phyloP scores from a whole-genome alignment of 805 yeast species.

The Blastobotrys chiropterorum region DNA sequence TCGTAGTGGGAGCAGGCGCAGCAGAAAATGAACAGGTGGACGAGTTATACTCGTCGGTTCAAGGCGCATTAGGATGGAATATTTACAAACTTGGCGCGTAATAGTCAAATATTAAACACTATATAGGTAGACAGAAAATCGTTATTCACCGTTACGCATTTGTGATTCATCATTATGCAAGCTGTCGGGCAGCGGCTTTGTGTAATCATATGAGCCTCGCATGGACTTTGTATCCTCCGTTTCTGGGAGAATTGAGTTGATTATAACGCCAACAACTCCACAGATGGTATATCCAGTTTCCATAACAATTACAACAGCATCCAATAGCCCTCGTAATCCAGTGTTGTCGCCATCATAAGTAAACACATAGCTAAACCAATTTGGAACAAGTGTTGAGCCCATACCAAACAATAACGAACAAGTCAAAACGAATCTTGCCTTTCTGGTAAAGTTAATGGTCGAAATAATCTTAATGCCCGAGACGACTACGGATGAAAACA shows the following conservation, averaged over 20 bases:
- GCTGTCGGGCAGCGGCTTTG: conserved; percentile 27
- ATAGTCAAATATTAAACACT: background rate
- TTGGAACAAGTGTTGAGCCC: conserved; percentile 57
- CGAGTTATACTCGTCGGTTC: conserved; percentile 41
- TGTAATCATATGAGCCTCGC: background rate
- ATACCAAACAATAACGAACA: conserved; percentile 59
- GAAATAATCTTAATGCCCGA: conserved; percentile 67
- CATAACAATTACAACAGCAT: conserved; percentile 64
- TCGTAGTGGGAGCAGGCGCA: conserved; percentile 55
- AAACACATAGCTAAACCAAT: conserved; percentile 60
- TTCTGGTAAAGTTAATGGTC: conserved; percentile 48
- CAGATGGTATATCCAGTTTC: conserved; percentile 69
- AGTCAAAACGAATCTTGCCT: conserved; percentile 68
- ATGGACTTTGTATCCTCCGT: background rate
- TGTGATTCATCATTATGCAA: no score
- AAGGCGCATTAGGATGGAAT: conserved; percentile 58
- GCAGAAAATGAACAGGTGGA: conserved; percentile 35
- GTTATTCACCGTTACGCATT: no score
- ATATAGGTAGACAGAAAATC: background rate
- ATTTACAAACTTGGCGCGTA: conserved; percentile 35
- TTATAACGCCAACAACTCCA: conserved; percentile 56
- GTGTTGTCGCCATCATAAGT: conserved; percentile 58
- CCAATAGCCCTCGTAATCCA: conserved; percentile 53
- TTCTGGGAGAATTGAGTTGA: conserved; percentile 59
- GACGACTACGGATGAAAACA: conserved; percentile 70